phyloP scores from a whole-genome alignment of 768 basidiomycete species.

The Agrocybe praecox region DNA sequence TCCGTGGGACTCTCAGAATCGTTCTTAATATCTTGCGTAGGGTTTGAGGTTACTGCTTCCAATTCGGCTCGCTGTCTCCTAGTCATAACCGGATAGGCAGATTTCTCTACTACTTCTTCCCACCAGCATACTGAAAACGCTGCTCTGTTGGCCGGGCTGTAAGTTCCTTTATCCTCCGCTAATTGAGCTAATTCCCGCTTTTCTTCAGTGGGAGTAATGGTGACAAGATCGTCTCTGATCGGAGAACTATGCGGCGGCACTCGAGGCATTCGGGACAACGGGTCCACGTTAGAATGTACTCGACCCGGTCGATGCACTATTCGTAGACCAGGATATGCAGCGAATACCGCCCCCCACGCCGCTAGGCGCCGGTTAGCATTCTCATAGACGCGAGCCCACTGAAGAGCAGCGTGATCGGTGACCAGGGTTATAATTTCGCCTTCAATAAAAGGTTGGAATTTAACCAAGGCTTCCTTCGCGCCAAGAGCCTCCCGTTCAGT shows the following conservation, averaged over 20 bases:
- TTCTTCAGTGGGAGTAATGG: too few species aligned
- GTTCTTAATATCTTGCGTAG: too few species aligned
- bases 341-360: slow-evolving; percentile 36
- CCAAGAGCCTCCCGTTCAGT: slow-evolving; percentile 42
- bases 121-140: too few species aligned
- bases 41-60: too few species aligned
- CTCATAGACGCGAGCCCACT: slow-evolving; percentile 38
- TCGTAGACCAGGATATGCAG: slow-evolving; percentile 34
- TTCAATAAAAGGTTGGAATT: slow-evolving; percentile 38
- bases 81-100: too few species aligned
- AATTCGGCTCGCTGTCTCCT: too few species aligned
- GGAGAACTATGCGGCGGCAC: slow-evolving; percentile 17
- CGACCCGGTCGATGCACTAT: slow-evolving; percentile 40
- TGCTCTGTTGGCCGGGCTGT: too few species aligned
- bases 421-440: slow-evolving; percentile 30
- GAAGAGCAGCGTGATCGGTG: slow-evolving; percentile 34
- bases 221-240: not conserved
- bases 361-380: slow-evolving; percentile 37
- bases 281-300: slow-evolving; percentile 43
- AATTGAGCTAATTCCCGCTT: too few species aligned
- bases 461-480: slow-evolving; percentile 36
- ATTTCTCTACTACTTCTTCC: too few species aligned
- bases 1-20: too few species aligned
- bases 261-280: slow-evolving; percentile 24
- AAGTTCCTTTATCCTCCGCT: too few species aligned